Conservation (phyloP, 148 eudicot genomes). For the Rhododendron vialii region DNA sequence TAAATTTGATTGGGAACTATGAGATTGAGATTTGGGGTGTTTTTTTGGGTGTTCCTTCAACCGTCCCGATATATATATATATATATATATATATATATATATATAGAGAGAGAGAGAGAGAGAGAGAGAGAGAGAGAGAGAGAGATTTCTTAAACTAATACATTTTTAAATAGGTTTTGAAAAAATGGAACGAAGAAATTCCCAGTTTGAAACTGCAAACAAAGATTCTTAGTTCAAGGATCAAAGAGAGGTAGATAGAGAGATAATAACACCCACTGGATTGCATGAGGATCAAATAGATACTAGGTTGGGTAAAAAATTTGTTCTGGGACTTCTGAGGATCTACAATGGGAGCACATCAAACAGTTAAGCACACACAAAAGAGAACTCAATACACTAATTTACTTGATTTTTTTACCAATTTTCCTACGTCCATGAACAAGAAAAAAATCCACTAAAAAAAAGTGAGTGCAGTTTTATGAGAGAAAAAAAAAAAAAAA, state of each 20-base stretch:
- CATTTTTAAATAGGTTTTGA: not conserved
- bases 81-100: no score
- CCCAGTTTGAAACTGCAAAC: not conserved
- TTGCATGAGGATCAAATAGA: not conserved
- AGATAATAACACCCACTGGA: not conserved
- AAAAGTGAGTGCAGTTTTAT: not conserved
- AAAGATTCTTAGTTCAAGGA: not conserved
- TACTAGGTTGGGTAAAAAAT: not conserved
- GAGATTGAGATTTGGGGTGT: no score
- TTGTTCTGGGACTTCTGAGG: not conserved
- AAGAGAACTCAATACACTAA: not conserved
- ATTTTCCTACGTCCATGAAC: not conserved
- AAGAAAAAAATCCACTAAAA: not conserved
- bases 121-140: no score
- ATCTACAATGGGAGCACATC: not conserved
- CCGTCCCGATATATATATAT: no score
- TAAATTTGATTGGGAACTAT: no score
- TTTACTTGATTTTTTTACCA: not conserved
- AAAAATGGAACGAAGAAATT: not conserved
- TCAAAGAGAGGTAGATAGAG: not conserved
- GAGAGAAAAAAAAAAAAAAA: no score
- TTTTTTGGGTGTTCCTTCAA: no score
- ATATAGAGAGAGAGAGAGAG: no score
- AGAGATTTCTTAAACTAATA: not conserved
- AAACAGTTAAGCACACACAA: not conserved